Evolutionary conservation across 371 early-diverging fungal genomes (phyloP).

Genomic region (Mortierella sp.): DNA sequence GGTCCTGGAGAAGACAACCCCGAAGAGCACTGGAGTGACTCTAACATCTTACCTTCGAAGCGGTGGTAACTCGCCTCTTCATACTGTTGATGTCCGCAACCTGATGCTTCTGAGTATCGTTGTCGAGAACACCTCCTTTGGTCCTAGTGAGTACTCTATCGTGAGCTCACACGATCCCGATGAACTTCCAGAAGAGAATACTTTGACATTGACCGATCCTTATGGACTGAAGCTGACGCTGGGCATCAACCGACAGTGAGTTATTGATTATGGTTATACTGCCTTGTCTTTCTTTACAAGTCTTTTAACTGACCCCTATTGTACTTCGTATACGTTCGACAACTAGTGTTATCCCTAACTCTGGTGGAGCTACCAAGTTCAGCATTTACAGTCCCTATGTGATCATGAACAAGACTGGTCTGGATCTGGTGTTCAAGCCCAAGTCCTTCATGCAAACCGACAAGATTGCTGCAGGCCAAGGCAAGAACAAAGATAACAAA

Average conservation of each 20-base stretch:
- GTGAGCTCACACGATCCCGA: conserved; percentile 82
- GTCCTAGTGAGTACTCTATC: conserved; percentile 83
- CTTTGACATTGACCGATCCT: conserved; percentile 73
- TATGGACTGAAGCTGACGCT: conserved; percentile 75
- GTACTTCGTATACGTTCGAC: no score
- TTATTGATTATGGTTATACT: conserved; percentile 1
- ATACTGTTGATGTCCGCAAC: conserved; percentile 88
- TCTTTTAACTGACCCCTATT: no score
- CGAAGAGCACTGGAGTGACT: conserved; percentile 65
- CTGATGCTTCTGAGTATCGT: conserved; percentile 80
- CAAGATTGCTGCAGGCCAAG: conserved; percentile 77
- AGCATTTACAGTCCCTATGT: conserved; percentile 81
- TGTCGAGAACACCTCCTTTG: conserved; percentile 80
- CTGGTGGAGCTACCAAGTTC: conserved; percentile 75
- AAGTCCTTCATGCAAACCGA: conserved; percentile 83
- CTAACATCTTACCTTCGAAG: conserved; percentile 71
- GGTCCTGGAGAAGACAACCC: conserved; percentile 74
- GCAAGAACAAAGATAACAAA: conserved; percentile 52
- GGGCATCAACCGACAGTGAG: conserved; percentile 74
- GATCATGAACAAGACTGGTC: conserved; percentile 92
- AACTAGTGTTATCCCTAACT: conserved; percentile 65
- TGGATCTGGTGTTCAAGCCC: conserved; percentile 82
- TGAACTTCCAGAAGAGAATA: conserved; percentile 75
- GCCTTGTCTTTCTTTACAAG: not conserved
- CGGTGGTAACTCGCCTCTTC: conserved; percentile 82